Evolutionary conservation across 768 basidiomycete genomes (phyloP).

Genomic region (Boletus vermiculosoides): DNA sequence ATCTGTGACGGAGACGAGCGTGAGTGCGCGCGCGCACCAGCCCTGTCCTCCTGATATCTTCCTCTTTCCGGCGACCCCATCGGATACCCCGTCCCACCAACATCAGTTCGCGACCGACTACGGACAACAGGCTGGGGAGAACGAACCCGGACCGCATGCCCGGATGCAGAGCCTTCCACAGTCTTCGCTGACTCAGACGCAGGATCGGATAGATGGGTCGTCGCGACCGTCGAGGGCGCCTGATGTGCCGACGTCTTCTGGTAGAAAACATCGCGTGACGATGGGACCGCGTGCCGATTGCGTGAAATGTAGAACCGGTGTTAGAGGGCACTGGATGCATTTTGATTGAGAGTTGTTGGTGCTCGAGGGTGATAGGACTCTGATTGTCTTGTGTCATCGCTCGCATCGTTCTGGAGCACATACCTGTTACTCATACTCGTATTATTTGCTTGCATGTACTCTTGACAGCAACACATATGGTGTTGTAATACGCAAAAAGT

Average conservation of each 20-base stretch:
- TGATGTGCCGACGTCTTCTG: slow-evolving; percentile 16
- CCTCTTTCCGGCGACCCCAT: slow-evolving; percentile 27
- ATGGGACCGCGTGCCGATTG: slow-evolving; percentile 75
- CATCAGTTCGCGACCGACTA: slow-evolving; percentile 7
- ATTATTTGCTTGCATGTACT: slow-evolving; percentile 5
- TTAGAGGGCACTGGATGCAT: slow-evolving; percentile 75
- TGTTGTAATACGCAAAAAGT: too few species aligned
- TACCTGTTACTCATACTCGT: slow-evolving; percentile 1
- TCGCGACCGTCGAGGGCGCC: slow-evolving; percentile 13
- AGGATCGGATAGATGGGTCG: slow-evolving; percentile 16
- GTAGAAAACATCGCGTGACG: slow-evolving; percentile 50
- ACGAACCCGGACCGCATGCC: not conserved
- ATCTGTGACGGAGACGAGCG: not conserved
- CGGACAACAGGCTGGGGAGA: slow-evolving; percentile 2
- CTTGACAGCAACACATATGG: too few species aligned
- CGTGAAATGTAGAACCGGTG: slow-evolving; percentile 59
- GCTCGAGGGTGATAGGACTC: not conserved
- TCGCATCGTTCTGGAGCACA: not conserved
- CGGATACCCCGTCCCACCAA: slow-evolving; percentile 20
- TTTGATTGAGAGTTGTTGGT: slow-evolving; percentile 41
- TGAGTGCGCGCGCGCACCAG: not conserved
- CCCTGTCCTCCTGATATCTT: slow-evolving; percentile 29
- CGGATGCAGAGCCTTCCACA: slow-evolving; percentile 2
- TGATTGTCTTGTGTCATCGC: not conserved
- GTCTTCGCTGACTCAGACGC: slow-evolving; percentile 6